Conservation (phyloP, 164 flowering plant genomes). For the Vitis rotundifolia region DNA sequence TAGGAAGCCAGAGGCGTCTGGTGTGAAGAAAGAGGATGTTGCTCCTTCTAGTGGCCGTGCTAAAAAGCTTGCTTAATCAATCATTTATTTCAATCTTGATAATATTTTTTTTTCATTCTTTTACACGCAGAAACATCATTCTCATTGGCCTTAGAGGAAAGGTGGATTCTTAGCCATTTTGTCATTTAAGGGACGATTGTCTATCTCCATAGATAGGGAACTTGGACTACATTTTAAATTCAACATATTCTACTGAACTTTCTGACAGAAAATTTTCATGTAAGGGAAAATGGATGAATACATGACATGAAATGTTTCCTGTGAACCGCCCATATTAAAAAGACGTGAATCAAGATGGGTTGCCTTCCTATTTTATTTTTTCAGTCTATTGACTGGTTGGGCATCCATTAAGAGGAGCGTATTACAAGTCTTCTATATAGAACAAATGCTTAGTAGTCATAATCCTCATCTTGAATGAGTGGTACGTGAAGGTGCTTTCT, state of each 20-base stretch:
- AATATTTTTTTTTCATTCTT: conserved; percentile 41
- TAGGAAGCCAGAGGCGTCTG: conserved; percentile 83
- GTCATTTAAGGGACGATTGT: conserved; percentile 25
- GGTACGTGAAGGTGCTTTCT: too few relatives aligned
- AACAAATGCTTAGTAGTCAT: too few relatives aligned
- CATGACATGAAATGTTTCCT: too few relatives aligned
- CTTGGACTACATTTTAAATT: conserved; percentile 2
- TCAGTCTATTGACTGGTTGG: too few relatives aligned
- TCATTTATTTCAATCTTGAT: neutral
- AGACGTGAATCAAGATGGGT: too few relatives aligned
- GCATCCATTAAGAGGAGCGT: too few relatives aligned
- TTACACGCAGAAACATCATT: conserved; percentile 30
- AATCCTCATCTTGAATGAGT: too few relatives aligned
- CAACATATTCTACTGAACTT: conserved; percentile 4
- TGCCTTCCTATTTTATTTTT: too few relatives aligned
- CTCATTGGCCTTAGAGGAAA: conserved; percentile 12
- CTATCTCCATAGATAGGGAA: conserved; percentile 16
- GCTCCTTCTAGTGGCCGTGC: conserved; percentile 82
- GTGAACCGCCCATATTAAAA: too few relatives aligned
- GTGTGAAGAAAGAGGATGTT: conserved; percentile 69
- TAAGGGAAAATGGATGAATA: too few relatives aligned
- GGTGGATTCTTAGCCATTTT: conserved; percentile 14
- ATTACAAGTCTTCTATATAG: too few relatives aligned
- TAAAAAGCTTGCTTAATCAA: conserved; percentile 76
- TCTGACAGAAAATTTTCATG: too few relatives aligned